These are phyloP conservation scores for Candida ovalis DNA, from an alignment of 805 yeast species.

Conservation along the genomic window DNA sequence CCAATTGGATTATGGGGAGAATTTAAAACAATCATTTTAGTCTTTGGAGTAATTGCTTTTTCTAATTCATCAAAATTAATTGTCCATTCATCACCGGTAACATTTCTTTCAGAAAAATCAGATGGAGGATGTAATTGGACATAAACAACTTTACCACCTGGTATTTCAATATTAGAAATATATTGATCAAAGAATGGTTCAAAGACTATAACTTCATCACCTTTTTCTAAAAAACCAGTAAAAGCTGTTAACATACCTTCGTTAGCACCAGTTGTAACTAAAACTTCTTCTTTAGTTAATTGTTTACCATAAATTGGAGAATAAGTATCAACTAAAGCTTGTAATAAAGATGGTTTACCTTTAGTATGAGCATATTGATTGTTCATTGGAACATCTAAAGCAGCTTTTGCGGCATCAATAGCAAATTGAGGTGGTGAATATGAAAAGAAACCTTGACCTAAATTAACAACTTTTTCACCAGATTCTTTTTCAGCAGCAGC, in stretches of 20 bases:
- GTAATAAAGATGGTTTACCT: constrained; percentile 75
- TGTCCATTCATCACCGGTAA: constrained; percentile 83
- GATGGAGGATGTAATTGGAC: constrained; percentile 83
- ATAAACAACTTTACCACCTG: constrained; percentile 88
- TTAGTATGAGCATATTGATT: constrained; percentile 93
- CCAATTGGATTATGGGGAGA: constrained; percentile 98
- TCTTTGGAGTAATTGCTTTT: constrained; percentile 63
- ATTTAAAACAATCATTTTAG: constrained; percentile 84
- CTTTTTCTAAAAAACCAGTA: constrained; percentile 78
- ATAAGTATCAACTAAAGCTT: constrained; percentile 69
- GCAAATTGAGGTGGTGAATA: constrained; percentile 96
- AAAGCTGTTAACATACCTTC: constrained; percentile 88
- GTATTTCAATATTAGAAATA: constrained; percentile 86
- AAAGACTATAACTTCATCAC: constrained; percentile 94
- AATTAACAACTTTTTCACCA: constrained; percentile 77
- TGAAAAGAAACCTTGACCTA: constrained; percentile 97
- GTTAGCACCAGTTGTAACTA: constrained; percentile 94
- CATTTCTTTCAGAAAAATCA: constrained; percentile 57
- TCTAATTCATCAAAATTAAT: constrained; percentile 77
- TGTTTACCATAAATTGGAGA: constrained; percentile 58
- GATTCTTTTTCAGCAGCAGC: constrained; percentile 67
- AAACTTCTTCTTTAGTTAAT: constrained; percentile 57
- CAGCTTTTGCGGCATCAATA: constrained; percentile 70
- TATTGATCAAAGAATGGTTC: constrained; percentile 98
- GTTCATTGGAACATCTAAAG: constrained; percentile 66